These are phyloP conservation scores for Colletotrichum orbiculare DNA, from an alignment of 2,329 filamentous ascomycete genomes.

Conservation along the genomic window DNA sequence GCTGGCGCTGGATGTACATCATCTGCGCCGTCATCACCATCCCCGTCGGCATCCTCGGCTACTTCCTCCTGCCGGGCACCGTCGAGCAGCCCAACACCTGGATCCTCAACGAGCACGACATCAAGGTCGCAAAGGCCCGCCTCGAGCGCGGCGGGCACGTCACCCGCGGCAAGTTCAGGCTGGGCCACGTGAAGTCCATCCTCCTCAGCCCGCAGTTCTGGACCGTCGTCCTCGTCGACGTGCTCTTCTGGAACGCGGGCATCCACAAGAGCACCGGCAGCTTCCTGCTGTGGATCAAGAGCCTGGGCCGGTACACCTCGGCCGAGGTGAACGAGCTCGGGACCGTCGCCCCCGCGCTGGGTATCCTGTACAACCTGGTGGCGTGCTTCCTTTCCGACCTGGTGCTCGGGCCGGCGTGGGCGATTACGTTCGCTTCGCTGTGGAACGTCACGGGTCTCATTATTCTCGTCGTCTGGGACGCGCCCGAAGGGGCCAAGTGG, in stretches of 20 bases:
- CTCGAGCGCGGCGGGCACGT: slow-evolving; percentile 55
- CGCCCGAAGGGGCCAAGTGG: slow-evolving; percentile 65
- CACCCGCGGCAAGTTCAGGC: slow-evolving; percentile 49
- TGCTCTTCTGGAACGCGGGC: slow-evolving; percentile 61
- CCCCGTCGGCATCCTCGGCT: slow-evolving; percentile 51
- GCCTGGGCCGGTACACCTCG: slow-evolving; percentile 52
- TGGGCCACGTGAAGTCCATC: slow-evolving; percentile 47
- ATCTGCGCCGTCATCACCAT: slow-evolving; percentile 57
- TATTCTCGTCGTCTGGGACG: slow-evolving; percentile 65
- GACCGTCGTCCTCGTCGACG: slow-evolving; percentile 49
- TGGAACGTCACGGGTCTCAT: slow-evolving; percentile 28
- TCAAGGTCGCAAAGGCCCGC: slow-evolving; percentile 40
- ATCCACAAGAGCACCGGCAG: slow-evolving; percentile 50
- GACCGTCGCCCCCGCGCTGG: slow-evolving; percentile 34
- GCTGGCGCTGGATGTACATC: slow-evolving; percentile 61
- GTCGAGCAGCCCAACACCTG: slow-evolving; percentile 44
- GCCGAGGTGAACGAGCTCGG: slow-evolving; percentile 65
- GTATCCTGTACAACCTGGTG: slow-evolving; percentile 27
- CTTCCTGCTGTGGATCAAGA: slow-evolving; percentile 54
- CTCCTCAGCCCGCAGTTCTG: slow-evolving; percentile 53
- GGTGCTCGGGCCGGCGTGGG: slow-evolving; percentile 47
- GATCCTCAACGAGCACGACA: slow-evolving; percentile 44
- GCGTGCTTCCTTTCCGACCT: slow-evolving; percentile 33
- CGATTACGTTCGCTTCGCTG: slow-evolving; percentile 25
- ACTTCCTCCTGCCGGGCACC: slow-evolving; percentile 50